Evolutionary conservation across 768 basidiomycete species (phyloP).

Genomic region (Cyclocybe cylindracea): DNA sequence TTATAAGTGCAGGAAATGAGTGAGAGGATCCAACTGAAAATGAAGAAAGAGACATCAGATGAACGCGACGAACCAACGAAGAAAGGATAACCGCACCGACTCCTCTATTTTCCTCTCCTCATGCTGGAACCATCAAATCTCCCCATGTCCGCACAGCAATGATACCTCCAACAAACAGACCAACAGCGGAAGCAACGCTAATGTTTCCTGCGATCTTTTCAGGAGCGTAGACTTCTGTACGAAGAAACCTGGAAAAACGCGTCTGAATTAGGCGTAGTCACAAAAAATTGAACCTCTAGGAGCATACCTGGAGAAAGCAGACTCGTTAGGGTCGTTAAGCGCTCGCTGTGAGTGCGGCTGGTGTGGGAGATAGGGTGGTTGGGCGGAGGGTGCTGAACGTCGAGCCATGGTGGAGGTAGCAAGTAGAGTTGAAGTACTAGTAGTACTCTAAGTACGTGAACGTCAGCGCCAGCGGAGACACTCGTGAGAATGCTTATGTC

Average conservation of each 20-base stretch:
- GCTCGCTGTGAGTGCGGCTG: conserved; percentile 38
- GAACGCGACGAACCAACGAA: not conserved
- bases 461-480: not conserved
- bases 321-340: conserved; percentile 61
- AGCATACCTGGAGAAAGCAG: conserved; percentile 50
- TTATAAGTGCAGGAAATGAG: too few species aligned
- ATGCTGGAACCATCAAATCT: conserved; percentile 67
- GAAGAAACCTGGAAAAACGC: conserved; percentile 38
- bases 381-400: conserved; percentile 53
- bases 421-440: not conserved
- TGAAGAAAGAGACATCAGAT: not conserved
- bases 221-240: conserved; percentile 68
- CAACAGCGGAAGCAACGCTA: conserved; percentile 63
- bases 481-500: not conserved
- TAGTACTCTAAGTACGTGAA: not conserved
- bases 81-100: conserved; percentile 1
- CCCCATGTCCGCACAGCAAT: conserved; percentile 76
- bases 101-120: not conserved
- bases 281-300: conserved; percentile 24
- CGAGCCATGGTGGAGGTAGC: conserved; percentile 57
- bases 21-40: not conserved
- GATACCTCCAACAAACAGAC: conserved; percentile 72
- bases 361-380: conserved; percentile 59
- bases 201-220: conserved; percentile 78
- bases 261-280: not conserved